phyloP scores from a whole-genome alignment of 2,329 filamentous ascomycete species.

The Microdochium bolleyi region DNA sequence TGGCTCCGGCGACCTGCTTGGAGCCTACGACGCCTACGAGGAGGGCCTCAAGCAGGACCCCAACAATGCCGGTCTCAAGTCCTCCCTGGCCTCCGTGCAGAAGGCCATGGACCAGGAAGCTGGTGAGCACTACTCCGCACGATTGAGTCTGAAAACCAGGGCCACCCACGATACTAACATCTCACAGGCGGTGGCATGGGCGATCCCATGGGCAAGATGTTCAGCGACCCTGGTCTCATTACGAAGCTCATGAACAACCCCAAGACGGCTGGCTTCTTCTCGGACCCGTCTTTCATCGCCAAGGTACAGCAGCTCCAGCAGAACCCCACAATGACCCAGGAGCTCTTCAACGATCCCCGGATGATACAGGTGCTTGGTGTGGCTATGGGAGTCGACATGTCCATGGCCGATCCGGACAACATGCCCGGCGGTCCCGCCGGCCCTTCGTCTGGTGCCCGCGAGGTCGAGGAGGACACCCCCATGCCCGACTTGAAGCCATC shows the following conservation, averaged over 20 bases:
- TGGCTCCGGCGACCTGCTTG: slow-evolving; percentile 77
- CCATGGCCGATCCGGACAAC: slow-evolving; percentile 39
- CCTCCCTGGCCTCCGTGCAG: slow-evolving; percentile 75
- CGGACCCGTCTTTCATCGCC: slow-evolving; percentile 79
- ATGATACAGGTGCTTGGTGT: slow-evolving; percentile 94
- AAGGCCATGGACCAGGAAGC: slow-evolving; percentile 79
- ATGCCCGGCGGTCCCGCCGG: slow-evolving; percentile 19
- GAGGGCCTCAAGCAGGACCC: slow-evolving; percentile 91
- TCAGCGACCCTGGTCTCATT: slow-evolving; percentile 84
- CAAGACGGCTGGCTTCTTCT: slow-evolving; percentile 77
- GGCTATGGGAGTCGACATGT: slow-evolving; percentile 88
- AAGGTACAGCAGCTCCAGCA: slow-evolving; percentile 77
- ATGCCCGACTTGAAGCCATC: slow-evolving; percentile 74
- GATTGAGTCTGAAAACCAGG: background rate
- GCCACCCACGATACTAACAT: slow-evolving; percentile 2
- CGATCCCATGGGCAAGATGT: slow-evolving; percentile 74
- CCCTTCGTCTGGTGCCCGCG: slow-evolving; percentile 22
- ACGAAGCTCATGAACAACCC: slow-evolving; percentile 90
- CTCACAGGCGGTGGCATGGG: slow-evolving; percentile 27
- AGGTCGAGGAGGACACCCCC: slow-evolving; percentile 62
- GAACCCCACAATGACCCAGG: slow-evolving; percentile 72
- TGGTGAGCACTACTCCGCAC: slow-evolving; percentile 4
- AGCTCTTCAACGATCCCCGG: slow-evolving; percentile 80
- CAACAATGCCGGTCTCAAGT: slow-evolving; percentile 86
- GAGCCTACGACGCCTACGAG: slow-evolving; percentile 83